phyloP scores from a whole-genome alignment of 176 grass and related monocot species.

The Neostapfia colusana region DNA sequence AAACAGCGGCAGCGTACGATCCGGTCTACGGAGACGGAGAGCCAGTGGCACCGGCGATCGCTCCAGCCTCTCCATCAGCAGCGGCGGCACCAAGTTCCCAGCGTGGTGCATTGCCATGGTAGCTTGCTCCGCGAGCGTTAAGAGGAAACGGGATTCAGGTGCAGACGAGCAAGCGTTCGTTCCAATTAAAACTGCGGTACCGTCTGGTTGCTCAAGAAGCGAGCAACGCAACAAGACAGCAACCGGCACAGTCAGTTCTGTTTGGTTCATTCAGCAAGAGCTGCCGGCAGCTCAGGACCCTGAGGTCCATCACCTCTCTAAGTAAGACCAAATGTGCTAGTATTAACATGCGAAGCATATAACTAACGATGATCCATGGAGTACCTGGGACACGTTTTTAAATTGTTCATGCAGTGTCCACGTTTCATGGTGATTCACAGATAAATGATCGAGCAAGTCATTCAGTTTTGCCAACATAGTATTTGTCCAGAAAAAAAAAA shows the following conservation, averaged over 20 bases:
- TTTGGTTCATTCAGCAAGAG: conserved; percentile 52
- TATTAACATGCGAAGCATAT: too few relatives aligned
- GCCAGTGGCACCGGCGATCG: conserved; percentile 16
- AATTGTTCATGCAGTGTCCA: too few relatives aligned
- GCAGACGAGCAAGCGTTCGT: not conserved
- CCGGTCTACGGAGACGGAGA: conserved; percentile 33
- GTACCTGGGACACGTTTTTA: too few relatives aligned
- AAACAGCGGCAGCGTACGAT: not conserved
- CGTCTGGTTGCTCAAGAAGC: not conserved
- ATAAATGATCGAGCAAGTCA: too few relatives aligned
- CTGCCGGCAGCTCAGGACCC: conserved; percentile 50
- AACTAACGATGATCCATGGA: too few relatives aligned
- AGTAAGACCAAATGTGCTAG: not conserved
- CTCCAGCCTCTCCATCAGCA: conserved; percentile 56
- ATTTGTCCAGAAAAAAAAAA: too few relatives aligned
- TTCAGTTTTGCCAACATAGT: too few relatives aligned
- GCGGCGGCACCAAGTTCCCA: conserved; percentile 59
- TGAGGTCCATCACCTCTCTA: conserved; percentile 52
- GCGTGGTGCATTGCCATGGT: conserved; percentile 34
- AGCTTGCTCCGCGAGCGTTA: conserved; percentile 1
- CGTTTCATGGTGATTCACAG: too few relatives aligned
- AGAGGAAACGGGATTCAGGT: not conserved
- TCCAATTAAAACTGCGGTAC: too few relatives aligned
- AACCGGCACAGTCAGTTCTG: conserved; percentile 65
- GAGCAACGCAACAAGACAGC: conserved; percentile 5